phyloP scores from a whole-genome alignment of 1,284 basidiomycete species.

The Baeospora myosura region DNA sequence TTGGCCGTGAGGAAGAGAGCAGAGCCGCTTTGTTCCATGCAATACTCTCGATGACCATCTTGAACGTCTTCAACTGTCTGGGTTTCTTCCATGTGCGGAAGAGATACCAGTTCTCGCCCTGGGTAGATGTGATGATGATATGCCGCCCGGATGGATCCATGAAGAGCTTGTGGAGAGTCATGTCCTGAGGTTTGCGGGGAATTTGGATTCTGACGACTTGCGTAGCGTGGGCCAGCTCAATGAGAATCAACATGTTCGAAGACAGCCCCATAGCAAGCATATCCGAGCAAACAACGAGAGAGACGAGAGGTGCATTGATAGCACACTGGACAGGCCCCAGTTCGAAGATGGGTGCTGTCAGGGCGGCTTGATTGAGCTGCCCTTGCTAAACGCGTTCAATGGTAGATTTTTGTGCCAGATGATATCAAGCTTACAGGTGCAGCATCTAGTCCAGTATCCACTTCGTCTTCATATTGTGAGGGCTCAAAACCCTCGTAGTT shows the following conservation, averaged over 20 bases:
- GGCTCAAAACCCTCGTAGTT: constrained; percentile 86
- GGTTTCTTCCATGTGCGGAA: constrained; percentile 78
- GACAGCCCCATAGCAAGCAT: constrained; percentile 77
- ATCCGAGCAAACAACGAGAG: constrained; percentile 80
- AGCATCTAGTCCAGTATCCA: constrained; percentile 33
- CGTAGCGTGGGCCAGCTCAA: constrained; percentile 78
- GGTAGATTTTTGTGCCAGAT: constrained; percentile 7
- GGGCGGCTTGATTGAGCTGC: constrained; percentile 24
- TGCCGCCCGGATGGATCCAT: constrained; percentile 91
- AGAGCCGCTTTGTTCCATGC: constrained; percentile 85
- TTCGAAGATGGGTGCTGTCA: constrained; percentile 67
- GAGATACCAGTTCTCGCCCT: constrained; percentile 93
- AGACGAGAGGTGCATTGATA: constrained; percentile 73
- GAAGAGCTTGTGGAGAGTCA: constrained; percentile 74
- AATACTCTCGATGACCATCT: constrained; percentile 87
- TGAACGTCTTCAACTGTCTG: constrained; percentile 70
- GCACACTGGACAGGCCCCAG: constrained; percentile 84
- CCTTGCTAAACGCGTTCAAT: constrained; percentile 24
- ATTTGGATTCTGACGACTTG: constrained; percentile 76
- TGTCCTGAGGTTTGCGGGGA: constrained; percentile 59
- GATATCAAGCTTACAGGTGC: constrained; percentile 29
- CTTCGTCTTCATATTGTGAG: constrained; percentile 48
- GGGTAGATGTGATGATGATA: constrained; percentile 76
- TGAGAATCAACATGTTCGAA: constrained; percentile 75
- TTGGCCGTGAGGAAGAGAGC: constrained; percentile 54